A percentile compares a stretch with the other conserved stretches of the same genome.
Conservation (phyloP, 495 filamentous ascomycete species). For the Cercophora sp. region DNA sequence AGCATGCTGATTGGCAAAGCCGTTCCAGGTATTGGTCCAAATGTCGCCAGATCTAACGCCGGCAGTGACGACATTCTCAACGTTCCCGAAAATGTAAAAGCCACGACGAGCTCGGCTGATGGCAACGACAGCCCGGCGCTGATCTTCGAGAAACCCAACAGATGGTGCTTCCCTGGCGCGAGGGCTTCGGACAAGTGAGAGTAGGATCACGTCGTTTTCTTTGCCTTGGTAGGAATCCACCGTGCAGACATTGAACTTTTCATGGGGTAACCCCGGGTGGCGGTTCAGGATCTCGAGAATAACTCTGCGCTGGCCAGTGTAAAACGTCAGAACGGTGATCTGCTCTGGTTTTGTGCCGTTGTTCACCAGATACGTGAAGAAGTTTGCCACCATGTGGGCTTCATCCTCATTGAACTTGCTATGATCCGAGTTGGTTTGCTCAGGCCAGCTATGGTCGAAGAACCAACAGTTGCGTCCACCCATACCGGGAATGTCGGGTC, state of each 20-base stretch:
- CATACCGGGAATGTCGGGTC: constrained; percentile 74
- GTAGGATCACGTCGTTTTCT: constrained; percentile 80
- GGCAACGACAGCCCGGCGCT: constrained; percentile 83
- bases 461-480: constrained; percentile 63
- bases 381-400: constrained; percentile 70
- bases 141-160: constrained; percentile 69
- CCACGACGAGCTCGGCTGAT: constrained; percentile 82
- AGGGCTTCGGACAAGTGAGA: constrained; percentile 76
- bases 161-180: constrained; percentile 18
- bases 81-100: constrained; percentile 86
- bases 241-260: constrained; percentile 65
- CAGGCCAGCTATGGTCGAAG: constrained; percentile 67
- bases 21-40: constrained; percentile 34
- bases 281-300: constrained; percentile 52
- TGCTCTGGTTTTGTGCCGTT: constrained; percentile 56
- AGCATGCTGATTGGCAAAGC: constrained; percentile 27
- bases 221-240: constrained; percentile 95
- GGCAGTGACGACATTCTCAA: constrained; percentile 44
- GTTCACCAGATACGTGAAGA: constrained; percentile 66
- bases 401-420: constrained; percentile 73
- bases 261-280: constrained; percentile 46
- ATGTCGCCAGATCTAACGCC: constrained; percentile 32
- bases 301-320: constrained; percentile 76
- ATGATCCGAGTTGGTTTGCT: constrained; percentile 58
- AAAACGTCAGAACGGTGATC: constrained; percentile 88